Percentiles rank a stretch among this genome's conserved stretches.
Conservation (phyloP, 2,329 filamentous ascomycete species). For the Helminthosporium solani region DNA sequence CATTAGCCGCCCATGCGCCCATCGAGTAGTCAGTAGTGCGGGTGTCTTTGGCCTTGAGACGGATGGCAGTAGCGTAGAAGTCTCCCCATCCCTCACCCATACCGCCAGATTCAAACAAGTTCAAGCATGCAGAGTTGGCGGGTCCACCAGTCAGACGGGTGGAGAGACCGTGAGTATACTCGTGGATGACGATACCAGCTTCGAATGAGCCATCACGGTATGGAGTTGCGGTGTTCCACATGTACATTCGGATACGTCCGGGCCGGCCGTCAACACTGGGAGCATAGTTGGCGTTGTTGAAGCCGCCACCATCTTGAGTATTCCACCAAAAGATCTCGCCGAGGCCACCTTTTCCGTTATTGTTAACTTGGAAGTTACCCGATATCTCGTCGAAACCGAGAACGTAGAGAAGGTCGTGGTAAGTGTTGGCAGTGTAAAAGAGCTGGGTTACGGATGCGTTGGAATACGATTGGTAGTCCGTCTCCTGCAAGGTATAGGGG, state of each 20-base stretch:
- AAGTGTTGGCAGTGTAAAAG: conserved; percentile 62
- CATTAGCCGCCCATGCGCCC: conserved; percentile 53
- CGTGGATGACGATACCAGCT: conserved; percentile 60
- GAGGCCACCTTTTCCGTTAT: conserved; percentile 53
- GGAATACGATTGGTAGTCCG: conserved; percentile 43
- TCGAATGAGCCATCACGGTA: conserved; percentile 60
- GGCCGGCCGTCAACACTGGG: conserved; percentile 54
- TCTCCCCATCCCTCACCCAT: conserved; percentile 63
- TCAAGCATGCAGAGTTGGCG: conserved; percentile 53
- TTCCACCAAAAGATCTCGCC: conserved; percentile 58
- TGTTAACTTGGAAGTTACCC: conserved; percentile 61
- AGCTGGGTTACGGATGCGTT: conserved; percentile 60
- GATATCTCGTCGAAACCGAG: conserved; percentile 60
- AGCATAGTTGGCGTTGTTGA: conserved; percentile 59
- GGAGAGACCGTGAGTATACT: conserved; percentile 49
- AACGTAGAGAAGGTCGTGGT: conserved; percentile 59
- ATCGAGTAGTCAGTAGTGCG: conserved; percentile 51
- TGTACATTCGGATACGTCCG: conserved; percentile 60
- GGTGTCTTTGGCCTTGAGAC: conserved; percentile 50
- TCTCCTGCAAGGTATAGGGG: conserved; percentile 26
- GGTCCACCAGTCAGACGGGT: conserved; percentile 62
- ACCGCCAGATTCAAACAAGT: conserved; percentile 52
- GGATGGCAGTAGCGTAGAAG: conserved; percentile 56
- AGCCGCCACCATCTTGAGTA: conserved; percentile 56
- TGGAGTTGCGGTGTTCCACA: conserved; percentile 54